Conservation (phyloP, 306 rosid genomes). For the Boehmeria nivea region DNA sequence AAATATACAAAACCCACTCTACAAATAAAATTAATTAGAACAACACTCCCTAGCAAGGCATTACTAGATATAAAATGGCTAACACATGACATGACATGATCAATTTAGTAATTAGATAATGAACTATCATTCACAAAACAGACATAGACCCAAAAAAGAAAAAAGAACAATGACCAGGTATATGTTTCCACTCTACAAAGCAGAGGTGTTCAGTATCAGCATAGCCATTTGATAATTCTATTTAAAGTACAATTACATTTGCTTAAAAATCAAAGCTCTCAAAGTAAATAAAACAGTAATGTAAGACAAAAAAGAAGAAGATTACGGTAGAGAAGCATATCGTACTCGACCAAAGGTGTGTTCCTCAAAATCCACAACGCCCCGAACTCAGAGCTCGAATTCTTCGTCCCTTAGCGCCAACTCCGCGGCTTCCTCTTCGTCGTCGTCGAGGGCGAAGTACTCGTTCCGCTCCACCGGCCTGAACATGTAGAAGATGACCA, state of each 20-base stretch:
- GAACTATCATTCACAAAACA: not conserved
- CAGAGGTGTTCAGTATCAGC: conserved; percentile 28
- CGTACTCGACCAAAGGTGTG: conserved; percentile 27
- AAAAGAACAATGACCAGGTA: conserved; percentile 5
- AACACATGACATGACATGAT: no score
- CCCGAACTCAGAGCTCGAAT: conserved; percentile 80
- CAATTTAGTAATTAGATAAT: not conserved
- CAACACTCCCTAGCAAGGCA: no score
- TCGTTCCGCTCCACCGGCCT: conserved; percentile 88
- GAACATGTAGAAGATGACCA: conserved; percentile 86
- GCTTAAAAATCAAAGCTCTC: conserved; percentile 28
- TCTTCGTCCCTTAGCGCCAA: conserved; percentile 78
- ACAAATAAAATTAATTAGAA: no score
- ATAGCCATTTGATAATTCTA: conserved; percentile 17
- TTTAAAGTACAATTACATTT: conserved; percentile 22
- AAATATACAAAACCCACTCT: no score
- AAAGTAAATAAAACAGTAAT: conserved; percentile 10
- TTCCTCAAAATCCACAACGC: conserved; percentile 7
- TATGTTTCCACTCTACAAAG: conserved; percentile 14
- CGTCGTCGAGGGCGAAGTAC: conserved; percentile 82
- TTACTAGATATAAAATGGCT: no score
- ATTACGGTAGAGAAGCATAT: conserved; percentile 24
- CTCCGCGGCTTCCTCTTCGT: conserved; percentile 92
- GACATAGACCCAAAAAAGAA: conserved; percentile 1
- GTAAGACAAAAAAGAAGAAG: conserved; percentile 6